Evolutionary conservation across 1,284 basidiomycete species (phyloP).

Genomic region (Trichosporon inkin): DNA sequence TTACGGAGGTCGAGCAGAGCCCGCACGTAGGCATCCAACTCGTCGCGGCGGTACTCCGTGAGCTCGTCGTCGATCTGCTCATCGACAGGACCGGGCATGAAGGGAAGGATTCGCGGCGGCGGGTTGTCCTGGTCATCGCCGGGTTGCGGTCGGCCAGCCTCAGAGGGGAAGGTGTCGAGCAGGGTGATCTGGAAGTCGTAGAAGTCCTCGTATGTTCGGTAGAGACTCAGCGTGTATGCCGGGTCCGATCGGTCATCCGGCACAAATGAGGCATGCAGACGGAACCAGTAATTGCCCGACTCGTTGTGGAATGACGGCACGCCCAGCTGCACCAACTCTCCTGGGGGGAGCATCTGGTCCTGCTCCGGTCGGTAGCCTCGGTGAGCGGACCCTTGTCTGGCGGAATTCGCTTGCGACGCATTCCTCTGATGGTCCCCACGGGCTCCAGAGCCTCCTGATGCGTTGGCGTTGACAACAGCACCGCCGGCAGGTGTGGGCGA

Average conservation of each 20-base stretch:
- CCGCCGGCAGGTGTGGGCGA: conserved; percentile 2
- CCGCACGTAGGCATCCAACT: conserved; percentile 83
- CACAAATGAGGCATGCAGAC: conserved; percentile 81
- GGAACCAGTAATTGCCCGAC: conserved; percentile 96
- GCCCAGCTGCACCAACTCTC: conserved; percentile 79
- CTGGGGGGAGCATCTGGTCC: conserved; percentile 60
- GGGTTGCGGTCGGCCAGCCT: conserved; percentile 65
- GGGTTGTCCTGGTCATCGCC: conserved; percentile 43
- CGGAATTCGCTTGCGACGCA: conserved; percentile 12
- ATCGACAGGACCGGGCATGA: conserved; percentile 88
- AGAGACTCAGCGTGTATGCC: conserved; percentile 79
- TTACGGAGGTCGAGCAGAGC: conserved; percentile 67
- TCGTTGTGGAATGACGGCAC: conserved; percentile 97
- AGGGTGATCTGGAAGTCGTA: conserved; percentile 94
- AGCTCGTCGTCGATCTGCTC: conserved; percentile 75
- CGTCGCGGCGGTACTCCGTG: conserved; percentile 72
- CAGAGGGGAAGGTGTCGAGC: conserved; percentile 76
- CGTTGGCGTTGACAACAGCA: not conserved
- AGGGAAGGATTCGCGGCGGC: conserved; percentile 73
- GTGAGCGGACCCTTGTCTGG: conserved; percentile 14
- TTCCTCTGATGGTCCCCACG: conserved; percentile 13
- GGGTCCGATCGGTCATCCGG: conserved; percentile 64
- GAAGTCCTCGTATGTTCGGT: conserved; percentile 96
- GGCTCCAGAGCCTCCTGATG: not conserved
- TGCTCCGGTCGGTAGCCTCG: conserved; percentile 37